Evolutionary conservation across 106 monocot species (phyloP), one percentile per base, ranked within the genome.

Genomic region (Dactylorhiza incarnata): DNA sequence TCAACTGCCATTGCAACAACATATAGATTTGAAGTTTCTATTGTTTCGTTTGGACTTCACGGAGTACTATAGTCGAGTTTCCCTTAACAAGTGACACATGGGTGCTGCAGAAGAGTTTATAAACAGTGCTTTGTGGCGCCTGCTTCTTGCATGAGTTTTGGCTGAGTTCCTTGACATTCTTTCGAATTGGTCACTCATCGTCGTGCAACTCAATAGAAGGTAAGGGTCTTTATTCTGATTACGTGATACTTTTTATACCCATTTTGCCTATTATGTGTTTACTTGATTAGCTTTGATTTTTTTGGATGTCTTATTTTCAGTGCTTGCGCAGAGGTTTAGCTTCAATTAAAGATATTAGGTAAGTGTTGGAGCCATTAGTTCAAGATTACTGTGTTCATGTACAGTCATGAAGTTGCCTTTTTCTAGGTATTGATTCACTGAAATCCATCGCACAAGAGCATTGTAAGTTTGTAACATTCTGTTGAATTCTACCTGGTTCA

Each of bases 21-120:
- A 99, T 85, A 94, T 99, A 53, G 99, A 99, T 78, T 79, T 99
- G 79, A 99, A 99, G 78, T 99, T 94, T 71, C 88, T 99, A 0
- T 75, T 92, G 29, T 99, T 99, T 71, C 91, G 99, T 16, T 78
- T 99, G 54, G 89, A 99, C 79, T 99, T 99, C 73, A 99, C 94
- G 26, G 99, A 99, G 71, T 99, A 91, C 66, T 99, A 99, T 70
- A 94, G 85, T 69, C 81, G 79, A 49, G 85, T 89, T 73, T 79
- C 80, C 10, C 59, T 72, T 23, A 70, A 74, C 45, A 83, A 59
- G 80, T 89, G 77, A 72, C 6, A 69, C 45, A 17, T 10, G 72
- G 22, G 20, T 7, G 48, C 71, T 22, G n/a, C 19, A 4, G 47
- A 20, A 7, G 19, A 22, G 45, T 4, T 67, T 17, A 71, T 3